Conservation (phyloP, 805 yeast genomes). For the Hyphopichia homilentoma region DNA sequence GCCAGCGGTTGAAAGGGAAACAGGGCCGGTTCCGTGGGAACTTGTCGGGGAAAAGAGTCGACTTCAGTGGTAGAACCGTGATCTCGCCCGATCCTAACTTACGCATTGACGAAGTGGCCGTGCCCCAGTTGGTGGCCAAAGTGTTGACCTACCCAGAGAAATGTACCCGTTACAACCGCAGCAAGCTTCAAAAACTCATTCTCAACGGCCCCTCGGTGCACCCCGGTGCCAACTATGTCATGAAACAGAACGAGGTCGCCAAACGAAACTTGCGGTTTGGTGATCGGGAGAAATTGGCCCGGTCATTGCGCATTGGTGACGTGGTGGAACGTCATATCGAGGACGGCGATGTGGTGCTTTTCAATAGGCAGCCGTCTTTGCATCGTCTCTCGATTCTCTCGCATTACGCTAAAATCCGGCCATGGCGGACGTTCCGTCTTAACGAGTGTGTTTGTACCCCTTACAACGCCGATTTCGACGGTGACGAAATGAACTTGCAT, state of each 20-base stretch:
- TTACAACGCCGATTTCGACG: slow-evolving; percentile 98
- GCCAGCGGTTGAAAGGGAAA: slow-evolving; percentile 96
- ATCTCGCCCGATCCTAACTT: slow-evolving; percentile 98
- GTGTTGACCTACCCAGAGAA: slow-evolving; percentile 94
- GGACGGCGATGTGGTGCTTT: slow-evolving; percentile 93
- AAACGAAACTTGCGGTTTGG: slow-evolving; percentile 89
- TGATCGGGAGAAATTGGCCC: slow-evolving; percentile 74
- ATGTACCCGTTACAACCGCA: slow-evolving; percentile 82
- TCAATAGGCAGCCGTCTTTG: slow-evolving; percentile 96
- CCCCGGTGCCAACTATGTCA: slow-evolving; percentile 94
- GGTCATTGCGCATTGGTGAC: slow-evolving; percentile 78
- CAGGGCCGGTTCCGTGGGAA: slow-evolving; percentile 99
- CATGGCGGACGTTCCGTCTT: slow-evolving; percentile 96
- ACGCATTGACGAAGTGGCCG: slow-evolving; percentile 95
- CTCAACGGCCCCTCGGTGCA: slow-evolving; percentile 82
- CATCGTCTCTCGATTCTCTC: slow-evolving; percentile 92
- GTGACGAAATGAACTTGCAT: slow-evolving; percentile 98
- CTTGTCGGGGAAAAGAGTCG: slow-evolving; percentile 96
- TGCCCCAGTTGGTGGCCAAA: slow-evolving; percentile 95
- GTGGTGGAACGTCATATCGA: slow-evolving; percentile 94
- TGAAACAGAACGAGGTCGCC: slow-evolving; percentile 78
- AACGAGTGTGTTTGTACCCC: slow-evolving; percentile 99
- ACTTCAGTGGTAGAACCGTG: slow-evolving; percentile 96
- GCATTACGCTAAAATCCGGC: slow-evolving; percentile 93
- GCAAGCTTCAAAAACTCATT: slow-evolving; percentile 70